Evolutionary conservation across 2,329 filamentous ascomycete species (phyloP).

Genomic region (Hymenoscyphus infarciens): DNA sequence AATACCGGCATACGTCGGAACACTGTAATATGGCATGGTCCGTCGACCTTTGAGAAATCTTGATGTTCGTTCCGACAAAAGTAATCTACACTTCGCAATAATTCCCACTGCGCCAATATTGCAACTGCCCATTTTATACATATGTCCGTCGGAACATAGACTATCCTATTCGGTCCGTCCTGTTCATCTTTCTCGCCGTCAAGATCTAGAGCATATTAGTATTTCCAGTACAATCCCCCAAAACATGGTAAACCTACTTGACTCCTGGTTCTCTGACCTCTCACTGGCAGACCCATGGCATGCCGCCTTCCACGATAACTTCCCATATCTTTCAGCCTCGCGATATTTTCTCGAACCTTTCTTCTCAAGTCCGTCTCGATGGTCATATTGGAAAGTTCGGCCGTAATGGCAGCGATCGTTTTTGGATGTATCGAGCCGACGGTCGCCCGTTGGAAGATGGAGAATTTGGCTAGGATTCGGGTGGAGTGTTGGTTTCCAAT

Average conservation of each 20-base stretch:
- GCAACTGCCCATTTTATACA: slow-evolving; percentile 5
- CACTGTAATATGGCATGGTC: too few species aligned
- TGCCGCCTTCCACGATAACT: slow-evolving; percentile 85
- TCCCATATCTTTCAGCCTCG: slow-evolving; percentile 83
- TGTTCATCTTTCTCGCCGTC: slow-evolving; percentile 61
- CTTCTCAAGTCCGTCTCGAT: slow-evolving; percentile 85
- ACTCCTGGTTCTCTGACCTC: slow-evolving; percentile 83
- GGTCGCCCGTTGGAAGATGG: slow-evolving; percentile 79
- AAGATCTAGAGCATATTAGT: slow-evolving; percentile 43
- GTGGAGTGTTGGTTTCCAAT: slow-evolving; percentile 67
- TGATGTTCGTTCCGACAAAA: slow-evolving; percentile 8
- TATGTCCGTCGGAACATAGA: background rate
- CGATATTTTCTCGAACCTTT: slow-evolving; percentile 79
- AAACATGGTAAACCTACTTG: slow-evolving; percentile 47
- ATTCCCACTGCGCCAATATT: slow-evolving; percentile 12
- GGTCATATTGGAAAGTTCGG: slow-evolving; percentile 84
- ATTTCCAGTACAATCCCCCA: background rate
- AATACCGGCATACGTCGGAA: too few species aligned
- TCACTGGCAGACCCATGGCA: slow-evolving; percentile 86
- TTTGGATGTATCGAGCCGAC: slow-evolving; percentile 71
- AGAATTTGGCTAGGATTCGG: slow-evolving; percentile 81
- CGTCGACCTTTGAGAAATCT: slow-evolving; percentile 1
- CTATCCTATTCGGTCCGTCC: slow-evolving; percentile 9
- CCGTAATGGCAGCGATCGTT: slow-evolving; percentile 77
- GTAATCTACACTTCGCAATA: slow-evolving; percentile 1